Percentiles rank a stretch among this genome's conserved stretches.
These are phyloP conservation scores for Cercospora sp. DNA, from an alignment of 2,329 filamentous ascomycete genomes.

Conservation along the genomic window DNA sequence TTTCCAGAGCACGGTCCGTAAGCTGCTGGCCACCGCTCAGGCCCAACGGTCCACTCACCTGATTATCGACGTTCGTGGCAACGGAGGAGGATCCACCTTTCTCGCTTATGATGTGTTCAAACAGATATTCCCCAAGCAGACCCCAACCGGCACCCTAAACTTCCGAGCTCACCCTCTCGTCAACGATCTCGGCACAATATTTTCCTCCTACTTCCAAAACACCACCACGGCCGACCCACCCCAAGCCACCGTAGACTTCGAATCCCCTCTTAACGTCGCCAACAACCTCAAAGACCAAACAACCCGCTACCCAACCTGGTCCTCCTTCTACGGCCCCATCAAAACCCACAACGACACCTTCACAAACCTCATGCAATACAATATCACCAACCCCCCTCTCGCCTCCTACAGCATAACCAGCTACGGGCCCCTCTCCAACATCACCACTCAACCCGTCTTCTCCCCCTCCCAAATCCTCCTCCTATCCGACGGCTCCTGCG, in stretches of 20 bases:
- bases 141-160: too few relatives aligned
- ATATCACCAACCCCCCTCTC: slow-evolving; percentile 26
- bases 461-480: too few relatives aligned
- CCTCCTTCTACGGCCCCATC: slow-evolving; percentile 41
- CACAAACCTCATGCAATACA: slow-evolving; percentile 42
- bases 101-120: slow-evolving; percentile 52
- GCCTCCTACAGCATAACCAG: too few relatives aligned
- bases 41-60: slow-evolving; percentile 57
- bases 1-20: too few relatives aligned
- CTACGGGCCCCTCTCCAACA: too few relatives aligned
- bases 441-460: too few relatives aligned
- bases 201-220: too few relatives aligned
- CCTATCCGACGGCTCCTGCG: too few relatives aligned
- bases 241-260: too few relatives aligned
- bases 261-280: slow-evolving; percentile 39
- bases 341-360: slow-evolving; percentile 34
- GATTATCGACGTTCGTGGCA: slow-evolving; percentile 64
- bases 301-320: slow-evolving; percentile 38
- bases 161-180: too few relatives aligned
- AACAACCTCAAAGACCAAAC: slow-evolving; percentile 30
- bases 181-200: too few relatives aligned
- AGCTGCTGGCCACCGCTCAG: background rate
- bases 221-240: too few relatives aligned
- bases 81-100: slow-evolving; percentile 56
- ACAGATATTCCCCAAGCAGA: slow-evolving; percentile 53